Percentiles rank a stretch among this genome's conserved stretches.
Evolutionary conservation across 2,329 filamentous ascomycete genomes (phyloP).

Genomic region (Botrytis medusae): DNA sequence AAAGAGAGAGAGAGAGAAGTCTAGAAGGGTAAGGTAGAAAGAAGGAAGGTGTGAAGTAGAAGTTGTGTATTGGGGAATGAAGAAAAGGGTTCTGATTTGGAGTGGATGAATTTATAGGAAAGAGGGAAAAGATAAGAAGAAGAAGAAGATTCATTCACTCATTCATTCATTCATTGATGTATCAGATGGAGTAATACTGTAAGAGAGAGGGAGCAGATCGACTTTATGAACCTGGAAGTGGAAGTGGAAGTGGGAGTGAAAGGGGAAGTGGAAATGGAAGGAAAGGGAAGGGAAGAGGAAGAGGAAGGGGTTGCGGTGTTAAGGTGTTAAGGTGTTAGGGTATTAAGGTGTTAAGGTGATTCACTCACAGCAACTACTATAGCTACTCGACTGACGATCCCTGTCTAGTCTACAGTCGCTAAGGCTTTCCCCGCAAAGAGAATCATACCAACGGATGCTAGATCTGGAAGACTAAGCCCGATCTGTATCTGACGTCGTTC

Average conservation of each 20-base stretch:
- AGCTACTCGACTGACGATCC: background rate
- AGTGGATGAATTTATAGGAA: background rate
- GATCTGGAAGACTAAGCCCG: background rate
- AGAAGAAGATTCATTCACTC: background rate
- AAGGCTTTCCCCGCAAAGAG: constrained; percentile 11
- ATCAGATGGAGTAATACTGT: no score
- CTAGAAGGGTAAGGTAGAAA: background rate
- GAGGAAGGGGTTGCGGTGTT: background rate
- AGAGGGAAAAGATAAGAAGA: background rate
- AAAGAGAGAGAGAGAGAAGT: background rate
- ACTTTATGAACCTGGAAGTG: background rate
- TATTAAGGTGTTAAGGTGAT: background rate
- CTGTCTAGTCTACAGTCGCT: background rate
- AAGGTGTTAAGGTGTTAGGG: no score
- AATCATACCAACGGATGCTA: background rate
- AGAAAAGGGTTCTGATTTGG: background rate
- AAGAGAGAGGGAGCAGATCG: background rate
- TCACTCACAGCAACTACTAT: background rate
- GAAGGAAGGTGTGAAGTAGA: constrained; percentile 5
- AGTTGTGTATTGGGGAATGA: background rate
- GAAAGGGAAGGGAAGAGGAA: background rate
- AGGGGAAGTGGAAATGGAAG: background rate
- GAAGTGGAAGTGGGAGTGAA: background rate
- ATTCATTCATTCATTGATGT: background rate
- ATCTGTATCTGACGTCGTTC: background rate